A percentile compares a stretch with the other conserved stretches of the same genome.
These are phyloP conservation scores for Marchantia paleacea DNA, from an alignment of 225 moss, liverwort and hornwort genomes.

Conservation along the genomic window DNA sequence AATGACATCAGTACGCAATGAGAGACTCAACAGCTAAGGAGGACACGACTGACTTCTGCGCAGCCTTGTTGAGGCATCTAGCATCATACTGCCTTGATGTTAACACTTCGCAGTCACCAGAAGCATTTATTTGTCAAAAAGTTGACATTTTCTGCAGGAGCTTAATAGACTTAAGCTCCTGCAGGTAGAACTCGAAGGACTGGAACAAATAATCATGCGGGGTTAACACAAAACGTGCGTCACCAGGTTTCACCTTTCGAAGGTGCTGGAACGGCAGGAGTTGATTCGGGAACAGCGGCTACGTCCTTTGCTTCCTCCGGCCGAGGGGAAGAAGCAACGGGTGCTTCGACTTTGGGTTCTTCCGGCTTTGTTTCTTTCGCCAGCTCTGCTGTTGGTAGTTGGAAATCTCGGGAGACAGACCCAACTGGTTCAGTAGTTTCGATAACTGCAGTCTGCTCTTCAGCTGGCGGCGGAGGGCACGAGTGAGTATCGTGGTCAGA, in stretches of 20 bases:
- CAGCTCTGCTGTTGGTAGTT: background rate
- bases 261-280: background rate
- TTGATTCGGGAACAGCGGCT: background rate
- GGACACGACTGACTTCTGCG: too few relatives aligned
- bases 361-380: background rate
- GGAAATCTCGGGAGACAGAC: slow-evolving; percentile 6
- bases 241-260: background rate
- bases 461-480: background rate
- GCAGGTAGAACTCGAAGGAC: too few relatives aligned
- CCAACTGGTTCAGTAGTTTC: background rate
- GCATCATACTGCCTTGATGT: too few relatives aligned
- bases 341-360: background rate
- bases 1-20: background rate
- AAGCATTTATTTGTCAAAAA: too few relatives aligned
- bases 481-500: slow-evolving; percentile 8
- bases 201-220: too few relatives aligned
- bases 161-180: too few relatives aligned
- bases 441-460: background rate
- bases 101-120: too few relatives aligned
- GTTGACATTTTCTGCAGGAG: too few relatives aligned
- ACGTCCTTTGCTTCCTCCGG: background rate
- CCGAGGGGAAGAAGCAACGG: background rate
- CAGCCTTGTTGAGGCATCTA: too few relatives aligned
- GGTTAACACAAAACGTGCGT: too few relatives aligned
- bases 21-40: too few relatives aligned